Percentiles rank a stretch among this genome's conserved stretches.
phyloP scores from a whole-genome alignment of 1,139 yeast species.

The Kodamaea plutei region DNA sequence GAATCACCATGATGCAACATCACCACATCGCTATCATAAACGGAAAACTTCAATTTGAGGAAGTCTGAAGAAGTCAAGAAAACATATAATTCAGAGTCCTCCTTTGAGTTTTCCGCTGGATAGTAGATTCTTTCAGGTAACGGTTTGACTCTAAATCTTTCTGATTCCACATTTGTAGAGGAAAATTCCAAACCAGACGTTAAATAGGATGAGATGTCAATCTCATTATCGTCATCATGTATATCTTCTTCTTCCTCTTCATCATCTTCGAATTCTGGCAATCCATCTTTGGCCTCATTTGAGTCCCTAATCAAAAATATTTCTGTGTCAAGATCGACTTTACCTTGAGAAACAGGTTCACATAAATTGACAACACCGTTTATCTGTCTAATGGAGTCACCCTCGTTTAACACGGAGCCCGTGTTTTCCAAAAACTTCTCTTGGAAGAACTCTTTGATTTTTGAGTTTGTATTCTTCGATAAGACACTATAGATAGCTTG shows the following conservation, averaged over 20 bases:
- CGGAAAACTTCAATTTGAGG: slow-evolving; percentile 49
- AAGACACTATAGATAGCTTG: slow-evolving; percentile 38
- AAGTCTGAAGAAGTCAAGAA: slow-evolving; percentile 53
- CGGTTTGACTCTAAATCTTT: slow-evolving; percentile 24
- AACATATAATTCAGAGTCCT: slow-evolving; percentile 45
- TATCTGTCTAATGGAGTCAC: slow-evolving; percentile 35
- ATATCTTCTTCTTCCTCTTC: slow-evolving; percentile 8
- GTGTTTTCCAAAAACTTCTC: slow-evolving; percentile 22
- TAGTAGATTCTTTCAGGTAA: slow-evolving; percentile 27
- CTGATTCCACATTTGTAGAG: slow-evolving; percentile 3
- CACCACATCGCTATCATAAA: slow-evolving; percentile 68
- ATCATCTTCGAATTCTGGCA: slow-evolving; percentile 7
- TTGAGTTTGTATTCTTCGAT: slow-evolving; percentile 20
- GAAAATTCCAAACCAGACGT: slow-evolving; percentile 28
- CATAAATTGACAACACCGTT: slow-evolving; percentile 55
- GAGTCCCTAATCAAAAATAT: slow-evolving; percentile 49
- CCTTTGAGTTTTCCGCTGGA: slow-evolving; percentile 31
- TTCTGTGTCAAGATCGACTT: slow-evolving; percentile 37
- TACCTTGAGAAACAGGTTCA: slow-evolving; percentile 74
- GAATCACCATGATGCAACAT: slow-evolving; percentile 25
- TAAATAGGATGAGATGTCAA: slow-evolving; percentile 37
- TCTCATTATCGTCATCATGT: slow-evolving; percentile 11
- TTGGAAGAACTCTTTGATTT: slow-evolving; percentile 27
- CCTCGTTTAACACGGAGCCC: slow-evolving; percentile 33
- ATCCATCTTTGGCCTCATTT: slow-evolving; percentile 8